Evolutionary conservation across 163 green algal genomes (phyloP).

Genomic region (Volvox carteri): DNA sequence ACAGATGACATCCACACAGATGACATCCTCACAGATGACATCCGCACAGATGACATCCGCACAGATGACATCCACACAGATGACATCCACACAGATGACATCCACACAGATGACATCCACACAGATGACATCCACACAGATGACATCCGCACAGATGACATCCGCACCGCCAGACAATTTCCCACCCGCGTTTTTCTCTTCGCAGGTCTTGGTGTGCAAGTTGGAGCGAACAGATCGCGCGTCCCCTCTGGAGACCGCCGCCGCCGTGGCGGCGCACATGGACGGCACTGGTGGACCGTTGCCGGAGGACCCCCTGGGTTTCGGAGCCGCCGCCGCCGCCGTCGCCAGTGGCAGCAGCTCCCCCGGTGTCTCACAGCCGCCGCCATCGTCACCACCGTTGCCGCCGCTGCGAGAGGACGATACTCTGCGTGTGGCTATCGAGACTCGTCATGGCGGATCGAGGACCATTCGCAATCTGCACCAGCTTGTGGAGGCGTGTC

Average conservation of each 20-base stretch:
- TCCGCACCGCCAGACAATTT: too few species aligned
- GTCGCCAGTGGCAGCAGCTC: background rate
- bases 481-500: background rate
- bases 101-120: background rate
- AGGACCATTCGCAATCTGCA: conserved; percentile 35
- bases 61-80: too few species aligned
- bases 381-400: too few species aligned
- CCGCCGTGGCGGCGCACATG: background rate
- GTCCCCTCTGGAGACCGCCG: background rate
- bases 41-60: too few species aligned
- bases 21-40: too few species aligned
- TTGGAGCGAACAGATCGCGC: background rate
- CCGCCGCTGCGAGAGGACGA: background rate
- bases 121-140: background rate
- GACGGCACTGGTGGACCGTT: background rate
- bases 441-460: background rate
- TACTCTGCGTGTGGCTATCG: conserved; percentile 27
- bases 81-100: too few species aligned
- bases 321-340: background rate
- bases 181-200: background rate
- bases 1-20: too few species aligned
- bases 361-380: too few species aligned
- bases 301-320: conserved; percentile 15
- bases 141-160: too few species aligned
- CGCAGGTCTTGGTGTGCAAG: conserved; percentile 40